Evolutionary conservation across 768 basidiomycete genomes (phyloP).

Genomic region (Myochromella boudieri): DNA sequence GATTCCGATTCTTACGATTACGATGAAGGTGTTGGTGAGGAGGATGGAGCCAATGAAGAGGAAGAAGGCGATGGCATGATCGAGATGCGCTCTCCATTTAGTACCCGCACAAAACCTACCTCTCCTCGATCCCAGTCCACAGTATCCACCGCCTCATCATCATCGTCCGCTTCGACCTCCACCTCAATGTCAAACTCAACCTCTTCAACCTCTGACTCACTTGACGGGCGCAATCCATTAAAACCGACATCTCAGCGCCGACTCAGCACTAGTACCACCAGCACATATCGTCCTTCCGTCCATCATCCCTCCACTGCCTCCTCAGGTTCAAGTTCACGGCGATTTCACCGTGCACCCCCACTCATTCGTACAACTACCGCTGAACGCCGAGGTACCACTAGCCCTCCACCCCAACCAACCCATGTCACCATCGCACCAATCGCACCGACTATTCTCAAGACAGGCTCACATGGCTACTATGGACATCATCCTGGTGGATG

Average conservation of each 20-base stretch:
- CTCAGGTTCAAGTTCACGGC: conserved; percentile 19
- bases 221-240: conserved; percentile 11
- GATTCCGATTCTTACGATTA: conserved; percentile 41
- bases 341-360: conserved; percentile 23
- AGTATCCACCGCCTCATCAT: conserved; percentile 42
- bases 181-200: conserved; percentile 25
- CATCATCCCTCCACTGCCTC: conserved; percentile 33
- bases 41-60: conserved; percentile 26
- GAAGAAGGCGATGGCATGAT: conserved; percentile 52
- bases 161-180: conserved; percentile 29
- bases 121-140: conserved; percentile 41
- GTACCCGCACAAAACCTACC: conserved; percentile 19
- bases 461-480: conserved; percentile 50
- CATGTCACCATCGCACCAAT: conserved; percentile 50
- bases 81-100: conserved; percentile 52
- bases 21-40: conserved; percentile 26
- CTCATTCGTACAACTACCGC: conserved; percentile 22
- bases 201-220: conserved; percentile 23
- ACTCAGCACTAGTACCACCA: conserved; percentile 20
- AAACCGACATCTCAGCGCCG: conserved; percentile 20
- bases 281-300: conserved; percentile 23
- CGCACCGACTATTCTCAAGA: conserved; percentile 82
- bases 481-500: conserved; percentile 36
- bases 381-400: conserved; percentile 3
- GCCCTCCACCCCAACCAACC: conserved; percentile 5